Base-by-base conservation (phyloP, 176 grass and related monocot species). In the Eleusine indica region DNA sequence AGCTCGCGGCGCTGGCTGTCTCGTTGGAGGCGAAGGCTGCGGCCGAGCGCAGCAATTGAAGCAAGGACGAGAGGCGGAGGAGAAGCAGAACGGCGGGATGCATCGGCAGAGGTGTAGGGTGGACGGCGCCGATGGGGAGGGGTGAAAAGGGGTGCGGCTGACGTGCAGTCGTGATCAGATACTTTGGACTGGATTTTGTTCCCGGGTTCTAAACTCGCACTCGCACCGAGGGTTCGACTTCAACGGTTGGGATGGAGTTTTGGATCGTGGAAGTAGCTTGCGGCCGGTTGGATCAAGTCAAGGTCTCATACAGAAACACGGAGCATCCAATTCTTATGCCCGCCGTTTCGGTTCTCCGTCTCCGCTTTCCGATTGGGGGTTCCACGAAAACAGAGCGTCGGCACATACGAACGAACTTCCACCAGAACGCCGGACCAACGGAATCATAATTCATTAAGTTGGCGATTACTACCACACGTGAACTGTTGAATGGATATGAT, bases 151-250 rank as follows among this genome's bases (percentile, higher is more conserved):
- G 3, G 2, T 39, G 42, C 63, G 65, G n/a, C 63, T 68, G 47
- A 61, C 62, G 47, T 39, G 54, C 83, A 57, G 84, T 80, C 66
- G 29, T 21, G 76, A 76, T 79, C 83, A 72, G 44, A 43, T 43
- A 25, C 75, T 65, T 85, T 52, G 49, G 49, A 52, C 11, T 10
- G 11, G 15, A 19, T 19, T 6, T 52, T 56, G 52, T 56, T 56
- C 16, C 52, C 52, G 52, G 16, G 51, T 53, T 53, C 51, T 53
- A 14, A 14, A 53, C 48, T 44, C 5, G 47, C 47, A 35, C 32
- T 35, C 32, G 32, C 32, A 35, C 32, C 32, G 9, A 3, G 47
- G 51, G 52, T 56, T 56, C 52, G 52, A 6, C 52, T 56, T 56
- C 52, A 19, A 56, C 52, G 52, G 52, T 17, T 19, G 52, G 51